A percentile compares a stretch with the other conserved stretches of the same genome.
phyloP scores from a whole-genome alignment of 768 basidiomycete species.

The Plicaturopsis crispa region DNA sequence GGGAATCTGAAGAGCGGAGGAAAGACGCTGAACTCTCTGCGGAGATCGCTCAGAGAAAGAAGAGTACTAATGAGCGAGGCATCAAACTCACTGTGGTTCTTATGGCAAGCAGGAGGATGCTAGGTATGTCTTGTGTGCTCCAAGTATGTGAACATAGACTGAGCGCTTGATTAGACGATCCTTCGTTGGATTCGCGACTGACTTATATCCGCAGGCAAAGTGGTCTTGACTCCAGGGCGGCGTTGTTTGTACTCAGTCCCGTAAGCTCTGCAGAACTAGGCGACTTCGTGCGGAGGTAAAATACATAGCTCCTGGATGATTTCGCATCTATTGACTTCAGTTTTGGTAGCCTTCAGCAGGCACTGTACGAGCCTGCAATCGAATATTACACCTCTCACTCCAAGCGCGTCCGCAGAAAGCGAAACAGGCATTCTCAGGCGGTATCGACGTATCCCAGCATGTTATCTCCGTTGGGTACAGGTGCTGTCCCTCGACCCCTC shows the following conservation, averaged over 20 bases:
- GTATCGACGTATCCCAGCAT: constrained; percentile 44
- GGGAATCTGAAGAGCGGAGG: constrained; percentile 60
- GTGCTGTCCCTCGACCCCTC: constrained; percentile 48
- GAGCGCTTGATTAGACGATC: constrained; percentile 54
- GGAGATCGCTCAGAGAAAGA: constrained; percentile 77
- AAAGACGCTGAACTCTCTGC: constrained; percentile 71
- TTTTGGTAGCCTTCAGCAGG: constrained; percentile 66
- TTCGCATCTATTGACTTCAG: constrained; percentile 1
- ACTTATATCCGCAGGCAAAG: constrained; percentile 85
- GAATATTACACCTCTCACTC: constrained; percentile 94
- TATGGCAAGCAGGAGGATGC: constrained; percentile 78
- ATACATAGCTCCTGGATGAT: background rate
- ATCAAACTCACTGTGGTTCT: constrained; percentile 94
- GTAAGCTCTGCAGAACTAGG: constrained; percentile 78
- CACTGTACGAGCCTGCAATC: constrained; percentile 79
- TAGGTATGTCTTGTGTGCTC: constrained; percentile 49
- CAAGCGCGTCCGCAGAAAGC: constrained; percentile 85
- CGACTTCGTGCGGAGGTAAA: constrained; percentile 82
- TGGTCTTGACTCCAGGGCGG: constrained; percentile 84
- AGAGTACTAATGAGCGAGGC: constrained; percentile 70
- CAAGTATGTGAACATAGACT: background rate
- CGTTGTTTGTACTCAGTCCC: constrained; percentile 91
- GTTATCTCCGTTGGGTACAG: constrained; percentile 33
- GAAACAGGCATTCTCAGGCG: constrained; percentile 69
- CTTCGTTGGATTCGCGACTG: constrained; percentile 72